Base-by-base conservation (phyloP, 2,329 filamentous ascomycete species). In the Cytospora piceicola region DNA sequence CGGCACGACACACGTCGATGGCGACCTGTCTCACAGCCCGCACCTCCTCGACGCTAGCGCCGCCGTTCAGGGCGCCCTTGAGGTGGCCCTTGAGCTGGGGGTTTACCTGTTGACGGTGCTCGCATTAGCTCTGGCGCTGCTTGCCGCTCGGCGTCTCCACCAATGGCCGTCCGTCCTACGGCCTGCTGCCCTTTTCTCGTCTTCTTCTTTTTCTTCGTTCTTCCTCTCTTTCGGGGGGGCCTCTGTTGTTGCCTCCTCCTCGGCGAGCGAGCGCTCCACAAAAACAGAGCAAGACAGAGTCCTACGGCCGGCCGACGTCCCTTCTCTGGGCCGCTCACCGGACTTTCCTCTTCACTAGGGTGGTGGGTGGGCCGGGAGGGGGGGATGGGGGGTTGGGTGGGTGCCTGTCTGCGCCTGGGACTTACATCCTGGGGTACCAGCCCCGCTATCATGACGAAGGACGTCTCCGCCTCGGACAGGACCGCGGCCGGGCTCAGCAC, bases 31-130 rank as follows among this genome's bases (percentile, higher is more conserved):
- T 77, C 27, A 85, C 81, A 4, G 82, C 82, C 68, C 75, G 76
- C 14, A 84, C 82, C 71, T 84, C 77, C 36, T 80, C 81, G 29
- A 78, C 74, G 1, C 78, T 79, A 39, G 81, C 82, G 4, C 82
- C 82, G 61, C 79, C 79, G 68, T 84, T 84, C 30, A 84, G 68
- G 1, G 82, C 80, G 4, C 82, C 82, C 69, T 76, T 78, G 20
- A 85, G 75, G 73, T 85, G 83, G 5, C 83, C 82, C 68, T 84
- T 85, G 56, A 85, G 72, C 68, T 85, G 83, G 7, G 81, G 79
- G 65, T 84, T 84, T 22, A 83, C 78, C 81, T 82, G 64, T 60
- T 20, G 3, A 24, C 4, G 46, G n/a, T 60, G 24, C 49, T 51
- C 55, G 66, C 58, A 59, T 65, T 65, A 67, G 66, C 58, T 46